Evolutionary conservation across 108 stramenopile species (phyloP).

Genomic region (Pseudonitzschia delicatissima): DNA sequence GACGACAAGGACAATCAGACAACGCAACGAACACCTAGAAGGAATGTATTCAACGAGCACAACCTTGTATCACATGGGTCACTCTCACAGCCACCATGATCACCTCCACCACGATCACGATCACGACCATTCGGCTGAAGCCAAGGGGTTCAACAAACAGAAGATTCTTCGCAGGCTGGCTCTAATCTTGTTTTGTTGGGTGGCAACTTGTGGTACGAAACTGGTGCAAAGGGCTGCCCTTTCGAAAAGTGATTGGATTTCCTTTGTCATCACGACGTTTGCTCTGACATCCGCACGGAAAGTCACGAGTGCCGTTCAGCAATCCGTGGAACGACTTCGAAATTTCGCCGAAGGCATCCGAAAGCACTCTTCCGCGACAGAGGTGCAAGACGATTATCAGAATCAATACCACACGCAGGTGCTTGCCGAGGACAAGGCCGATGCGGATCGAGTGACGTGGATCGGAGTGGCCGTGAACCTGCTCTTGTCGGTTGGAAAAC

Average conservation of each 20-base stretch:
- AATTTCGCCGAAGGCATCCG: conserved; percentile 12
- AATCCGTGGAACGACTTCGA: conserved; percentile 12
- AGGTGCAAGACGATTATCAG: conserved; percentile 5
- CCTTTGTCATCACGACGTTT: conserved; percentile 18
- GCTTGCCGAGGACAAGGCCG: conserved; percentile 52
- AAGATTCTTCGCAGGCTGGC: conserved; percentile 38
- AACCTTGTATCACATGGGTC: conserved; percentile 44
- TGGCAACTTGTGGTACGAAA: conserved; percentile 43
- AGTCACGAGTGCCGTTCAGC: conserved; percentile 5
- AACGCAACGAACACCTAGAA: too few relatives aligned
- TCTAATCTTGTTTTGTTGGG: conserved; percentile 53
- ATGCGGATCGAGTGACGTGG: conserved; percentile 85
- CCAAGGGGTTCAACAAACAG: not conserved
- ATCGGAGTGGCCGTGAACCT: conserved; percentile 84
- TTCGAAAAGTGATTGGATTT: conserved; percentile 18
- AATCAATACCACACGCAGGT: conserved; percentile 23
- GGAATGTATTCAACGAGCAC: too few relatives aligned
- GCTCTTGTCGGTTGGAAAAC: conserved; percentile 70
- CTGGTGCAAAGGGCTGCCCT: conserved; percentile 25
- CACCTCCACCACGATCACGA: conserved; percentile 17
- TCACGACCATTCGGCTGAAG: conserved; percentile 8
- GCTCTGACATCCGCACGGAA: conserved; percentile 23
- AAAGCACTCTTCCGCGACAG: conserved; percentile 31
- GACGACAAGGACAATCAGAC: not conserved
- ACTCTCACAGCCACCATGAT: conserved; percentile 48